Evolutionary conservation across 495 filamentous ascomycete genomes (phyloP).

Genomic region (Terfezia boudieri): DNA sequence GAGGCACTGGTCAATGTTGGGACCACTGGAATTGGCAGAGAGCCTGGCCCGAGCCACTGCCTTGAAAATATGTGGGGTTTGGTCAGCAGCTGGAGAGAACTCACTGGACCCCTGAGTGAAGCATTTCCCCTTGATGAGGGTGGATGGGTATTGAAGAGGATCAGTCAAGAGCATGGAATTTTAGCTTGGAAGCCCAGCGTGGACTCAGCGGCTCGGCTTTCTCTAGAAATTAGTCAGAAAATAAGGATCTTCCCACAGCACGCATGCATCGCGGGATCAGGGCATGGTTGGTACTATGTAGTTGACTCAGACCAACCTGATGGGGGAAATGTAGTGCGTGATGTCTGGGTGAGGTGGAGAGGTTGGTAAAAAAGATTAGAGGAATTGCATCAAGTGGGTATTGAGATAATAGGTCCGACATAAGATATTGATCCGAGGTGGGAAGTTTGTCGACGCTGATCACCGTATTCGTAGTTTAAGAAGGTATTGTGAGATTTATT

Average conservation of each 20-base stretch:
- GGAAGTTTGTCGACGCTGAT: too few species aligned
- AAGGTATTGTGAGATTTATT: too few species aligned
- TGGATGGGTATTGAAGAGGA: slow-evolving; percentile 38
- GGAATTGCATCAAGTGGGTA: too few species aligned
- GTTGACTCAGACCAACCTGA: slow-evolving; percentile 38
- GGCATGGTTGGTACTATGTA: slow-evolving; percentile 52
- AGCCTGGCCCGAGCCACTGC: slow-evolving; percentile 37
- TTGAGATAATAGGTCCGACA: too few species aligned
- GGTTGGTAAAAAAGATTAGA: slow-evolving; percentile 26
- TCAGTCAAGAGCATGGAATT: slow-evolving; percentile 47
- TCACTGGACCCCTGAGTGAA: slow-evolving; percentile 1
- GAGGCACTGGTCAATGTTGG: slow-evolving; percentile 56
- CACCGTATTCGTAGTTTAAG: too few species aligned
- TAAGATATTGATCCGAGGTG: too few species aligned
- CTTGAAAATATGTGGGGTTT: slow-evolving; percentile 40
- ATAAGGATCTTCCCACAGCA: slow-evolving; percentile 69
- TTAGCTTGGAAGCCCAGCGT: slow-evolving; percentile 23
- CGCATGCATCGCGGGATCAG: slow-evolving; percentile 54
- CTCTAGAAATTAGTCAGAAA: slow-evolving; percentile 36
- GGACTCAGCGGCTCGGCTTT: not conserved
- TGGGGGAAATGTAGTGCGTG: slow-evolving; percentile 25
- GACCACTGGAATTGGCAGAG: slow-evolving; percentile 47
- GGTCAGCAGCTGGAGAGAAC: slow-evolving; percentile 35
- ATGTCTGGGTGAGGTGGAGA: slow-evolving; percentile 45
- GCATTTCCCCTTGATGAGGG: slow-evolving; percentile 18